These are phyloP conservation scores for Perilla frutescens DNA, from an alignment of 257 asterid genomes.

Conservation along the genomic window DNA sequence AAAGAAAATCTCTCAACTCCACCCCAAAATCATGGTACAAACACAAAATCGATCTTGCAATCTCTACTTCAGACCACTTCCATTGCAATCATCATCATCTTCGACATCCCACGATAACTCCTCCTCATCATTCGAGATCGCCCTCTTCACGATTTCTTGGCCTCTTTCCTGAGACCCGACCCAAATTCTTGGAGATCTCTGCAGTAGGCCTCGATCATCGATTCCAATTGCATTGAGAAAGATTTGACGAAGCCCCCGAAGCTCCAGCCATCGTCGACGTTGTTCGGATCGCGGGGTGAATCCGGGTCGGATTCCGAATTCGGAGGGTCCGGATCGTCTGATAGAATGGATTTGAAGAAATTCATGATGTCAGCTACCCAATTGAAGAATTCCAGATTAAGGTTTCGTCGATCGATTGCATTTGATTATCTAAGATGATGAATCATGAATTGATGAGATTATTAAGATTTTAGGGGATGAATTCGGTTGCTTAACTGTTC, in stretches of 20 bases:
- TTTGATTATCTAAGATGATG: background rate
- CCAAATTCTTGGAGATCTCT: conserved; percentile 82
- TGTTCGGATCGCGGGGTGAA: conserved; percentile 34
- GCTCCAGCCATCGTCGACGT: conserved; percentile 58
- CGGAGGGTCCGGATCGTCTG: conserved; percentile 73
- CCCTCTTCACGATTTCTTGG: conserved; percentile 74
- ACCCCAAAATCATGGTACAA: no score
- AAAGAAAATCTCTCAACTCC: no score
- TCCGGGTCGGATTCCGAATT: conserved; percentile 39
- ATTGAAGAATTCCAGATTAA: conserved; percentile 27
- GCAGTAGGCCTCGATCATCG: conserved; percentile 78
- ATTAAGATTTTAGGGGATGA: background rate
- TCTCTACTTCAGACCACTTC: background rate
- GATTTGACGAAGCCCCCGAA: conserved; percentile 70
- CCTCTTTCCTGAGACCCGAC: conserved; percentile 75
- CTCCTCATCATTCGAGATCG: conserved; percentile 67
- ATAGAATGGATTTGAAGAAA: conserved; percentile 80
- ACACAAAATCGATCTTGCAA: no score
- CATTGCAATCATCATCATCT: conserved; percentile 47
- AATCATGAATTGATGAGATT: background rate
- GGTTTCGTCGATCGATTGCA: conserved; percentile 6
- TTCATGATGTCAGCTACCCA: conserved; percentile 48
- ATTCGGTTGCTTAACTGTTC: background rate
- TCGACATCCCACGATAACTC: conserved; percentile 89
- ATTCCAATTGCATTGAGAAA: conserved; percentile 68